Evolutionary conservation across 2,329 filamentous ascomycete genomes (phyloP).

Genomic region (Cladosporium oxysporum): DNA sequence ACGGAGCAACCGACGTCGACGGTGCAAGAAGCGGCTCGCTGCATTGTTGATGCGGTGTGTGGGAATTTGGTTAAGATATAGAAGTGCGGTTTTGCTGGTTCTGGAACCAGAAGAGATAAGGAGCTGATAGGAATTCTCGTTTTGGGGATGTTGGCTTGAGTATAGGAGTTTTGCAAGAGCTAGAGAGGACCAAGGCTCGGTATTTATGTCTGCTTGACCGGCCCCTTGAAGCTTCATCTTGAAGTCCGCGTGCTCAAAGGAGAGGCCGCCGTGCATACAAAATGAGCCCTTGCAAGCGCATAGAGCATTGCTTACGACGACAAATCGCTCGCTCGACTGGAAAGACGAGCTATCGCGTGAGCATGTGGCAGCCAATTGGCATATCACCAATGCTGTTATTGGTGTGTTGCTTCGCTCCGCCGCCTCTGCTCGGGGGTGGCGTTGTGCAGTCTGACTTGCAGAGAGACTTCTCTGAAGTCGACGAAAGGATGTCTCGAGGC

Average conservation of each 20-base stretch:
- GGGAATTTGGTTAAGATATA: not conserved
- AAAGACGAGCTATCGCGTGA: not conserved
- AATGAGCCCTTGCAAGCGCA: not conserved
- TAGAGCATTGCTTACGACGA: not conserved
- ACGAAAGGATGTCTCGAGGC: not conserved
- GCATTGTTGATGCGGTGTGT: not conserved
- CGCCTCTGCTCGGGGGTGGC: not conserved
- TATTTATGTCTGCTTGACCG: not conserved
- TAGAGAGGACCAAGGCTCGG: not conserved
- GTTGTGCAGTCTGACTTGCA: not conserved
- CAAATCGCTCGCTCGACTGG: not conserved
- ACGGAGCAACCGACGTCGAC: not conserved
- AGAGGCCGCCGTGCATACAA: not conserved
- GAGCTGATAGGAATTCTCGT: not conserved
- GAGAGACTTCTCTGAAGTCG: not conserved
- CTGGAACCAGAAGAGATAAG: not conserved
- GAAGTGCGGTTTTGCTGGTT: not conserved
- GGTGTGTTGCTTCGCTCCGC: not conserved
- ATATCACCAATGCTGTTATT: not conserved
- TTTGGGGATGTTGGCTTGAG: not conserved
- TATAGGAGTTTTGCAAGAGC: not conserved
- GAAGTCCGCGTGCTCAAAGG: not conserved
- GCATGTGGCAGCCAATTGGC: not conserved
- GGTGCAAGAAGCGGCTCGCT: not conserved
- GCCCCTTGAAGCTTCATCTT: not conserved